Percentiles rank a stretch among this genome's conserved stretches.
Evolutionary conservation across 2,329 filamentous ascomycete species (phyloP).

Genomic region (Trichoderma atroviride): DNA sequence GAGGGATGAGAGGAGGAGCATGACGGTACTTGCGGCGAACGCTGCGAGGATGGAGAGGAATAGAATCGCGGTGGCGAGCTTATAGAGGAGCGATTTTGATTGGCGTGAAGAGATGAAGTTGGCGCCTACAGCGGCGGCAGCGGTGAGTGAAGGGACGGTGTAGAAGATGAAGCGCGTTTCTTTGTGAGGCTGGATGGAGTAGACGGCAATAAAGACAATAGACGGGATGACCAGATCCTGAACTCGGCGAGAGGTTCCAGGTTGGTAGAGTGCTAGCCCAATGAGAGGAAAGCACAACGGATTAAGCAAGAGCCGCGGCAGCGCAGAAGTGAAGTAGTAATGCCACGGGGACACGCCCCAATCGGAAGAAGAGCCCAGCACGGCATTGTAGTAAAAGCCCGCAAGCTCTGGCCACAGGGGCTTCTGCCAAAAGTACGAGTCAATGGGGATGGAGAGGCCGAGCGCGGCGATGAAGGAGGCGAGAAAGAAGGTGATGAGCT

Average conservation of each 20-base stretch:
- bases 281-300: conserved; percentile 65
- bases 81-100: conserved; percentile 61
- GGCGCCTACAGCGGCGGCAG: conserved; percentile 73
- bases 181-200: conserved; percentile 91
- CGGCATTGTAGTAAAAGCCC: conserved; percentile 88
- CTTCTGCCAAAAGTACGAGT: conserved; percentile 93
- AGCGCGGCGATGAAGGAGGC: conserved; percentile 69
- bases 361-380: conserved; percentile 77
- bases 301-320: conserved; percentile 84
- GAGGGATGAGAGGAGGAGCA: conserved; percentile 79
- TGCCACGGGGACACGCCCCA: conserved; percentile 89
- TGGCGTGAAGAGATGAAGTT: conserved; percentile 68
- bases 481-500: conserved; percentile 67
- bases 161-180: conserved; percentile 96
- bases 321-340: conserved; percentile 80
- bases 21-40: conserved; percentile 61
- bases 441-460: conserved; percentile 69
- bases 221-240: conserved; percentile 64
- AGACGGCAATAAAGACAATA: conserved; percentile 73
- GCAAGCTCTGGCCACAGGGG: conserved; percentile 86
- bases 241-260: conserved; percentile 48
- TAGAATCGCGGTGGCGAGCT: conserved; percentile 57
- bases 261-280: conserved; percentile 54
- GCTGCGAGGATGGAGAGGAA: conserved; percentile 62
- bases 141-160: conserved; percentile 77